These are phyloP conservation scores for Ophiostoma ips DNA, from an alignment of 2,329 filamentous ascomycete genomes.

Conservation along the genomic window DNA sequence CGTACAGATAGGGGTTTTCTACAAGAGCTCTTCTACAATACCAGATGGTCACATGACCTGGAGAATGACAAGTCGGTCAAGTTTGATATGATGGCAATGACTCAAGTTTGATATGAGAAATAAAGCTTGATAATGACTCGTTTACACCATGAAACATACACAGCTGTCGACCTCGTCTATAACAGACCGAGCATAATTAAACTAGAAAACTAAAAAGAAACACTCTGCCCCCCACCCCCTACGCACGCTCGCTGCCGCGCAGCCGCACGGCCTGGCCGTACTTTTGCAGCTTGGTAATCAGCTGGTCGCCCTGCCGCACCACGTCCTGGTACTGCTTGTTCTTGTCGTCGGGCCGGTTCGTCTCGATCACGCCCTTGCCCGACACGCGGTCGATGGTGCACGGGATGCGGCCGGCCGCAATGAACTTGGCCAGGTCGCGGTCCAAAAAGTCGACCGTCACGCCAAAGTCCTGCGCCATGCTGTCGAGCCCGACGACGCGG, in stretches of 20 bases:
- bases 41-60: no score
- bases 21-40: neutral
- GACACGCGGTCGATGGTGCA: conserved; percentile 97
- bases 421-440: conserved; percentile 91
- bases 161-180: no score
- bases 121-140: no score
- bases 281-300: conserved; percentile 98
- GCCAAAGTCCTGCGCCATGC: conserved; percentile 95
- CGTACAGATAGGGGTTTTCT: conserved; percentile 41
- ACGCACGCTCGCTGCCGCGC: conserved; percentile 86
- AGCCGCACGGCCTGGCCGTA: conserved; percentile 93
- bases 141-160: no score
- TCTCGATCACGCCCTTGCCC: conserved; percentile 94
- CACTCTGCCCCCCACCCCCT: no score
- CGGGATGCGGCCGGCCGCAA: conserved; percentile 82
- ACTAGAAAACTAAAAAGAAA: no score
- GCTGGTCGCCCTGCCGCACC: conserved; percentile 89
- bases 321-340: conserved; percentile 99
- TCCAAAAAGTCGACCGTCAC: conserved; percentile 95
- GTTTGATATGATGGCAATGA: no score
- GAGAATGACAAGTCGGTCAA: no score
- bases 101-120: no score
- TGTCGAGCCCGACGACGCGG: conserved; percentile 87
- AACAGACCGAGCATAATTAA: no score
- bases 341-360: conserved; percentile 94